Percentiles rank a stretch among this genome's conserved stretches.
Evolutionary conservation across 2,329 filamentous ascomycete species (phyloP).

Genomic region (Penicillium sp.): DNA sequence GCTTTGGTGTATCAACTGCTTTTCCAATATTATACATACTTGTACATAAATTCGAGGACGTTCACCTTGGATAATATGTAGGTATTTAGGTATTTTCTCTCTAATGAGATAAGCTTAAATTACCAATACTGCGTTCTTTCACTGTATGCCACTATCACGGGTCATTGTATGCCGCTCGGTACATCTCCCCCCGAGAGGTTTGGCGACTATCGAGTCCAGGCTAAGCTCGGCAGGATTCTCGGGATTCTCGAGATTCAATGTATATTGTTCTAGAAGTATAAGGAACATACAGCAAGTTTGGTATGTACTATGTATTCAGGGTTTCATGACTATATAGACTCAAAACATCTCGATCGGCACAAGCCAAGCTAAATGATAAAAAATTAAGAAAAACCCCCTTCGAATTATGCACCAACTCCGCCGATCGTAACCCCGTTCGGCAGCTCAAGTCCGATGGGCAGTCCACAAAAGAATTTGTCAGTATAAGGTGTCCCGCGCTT

Average conservation of each 20-base stretch:
- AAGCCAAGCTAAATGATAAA: constrained; percentile 3
- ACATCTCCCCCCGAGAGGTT: neutral
- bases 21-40: no score
- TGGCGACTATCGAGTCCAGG: neutral
- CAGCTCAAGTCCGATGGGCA: constrained; percentile 48
- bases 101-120: neutral
- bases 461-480: constrained; percentile 43
- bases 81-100: no score
- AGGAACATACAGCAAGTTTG: no score
- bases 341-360: neutral
- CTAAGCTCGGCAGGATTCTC: neutral
- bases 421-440: constrained; percentile 31
- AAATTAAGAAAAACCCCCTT: no score
- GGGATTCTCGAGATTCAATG: neutral
- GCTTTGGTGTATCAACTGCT: neutral
- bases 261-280: neutral
- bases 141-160: neutral
- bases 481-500: constrained; percentile 31
- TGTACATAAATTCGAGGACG: neutral
- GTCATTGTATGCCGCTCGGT: neutral
- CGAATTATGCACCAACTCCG: neutral
- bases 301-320: neutral
- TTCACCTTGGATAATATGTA: neutral
- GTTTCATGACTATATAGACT: neutral
- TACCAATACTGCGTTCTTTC: neutral